phyloP scores from a whole-genome alignment of 2,329 filamentous ascomycete species.

The Cordyceps fumosorosea region DNA sequence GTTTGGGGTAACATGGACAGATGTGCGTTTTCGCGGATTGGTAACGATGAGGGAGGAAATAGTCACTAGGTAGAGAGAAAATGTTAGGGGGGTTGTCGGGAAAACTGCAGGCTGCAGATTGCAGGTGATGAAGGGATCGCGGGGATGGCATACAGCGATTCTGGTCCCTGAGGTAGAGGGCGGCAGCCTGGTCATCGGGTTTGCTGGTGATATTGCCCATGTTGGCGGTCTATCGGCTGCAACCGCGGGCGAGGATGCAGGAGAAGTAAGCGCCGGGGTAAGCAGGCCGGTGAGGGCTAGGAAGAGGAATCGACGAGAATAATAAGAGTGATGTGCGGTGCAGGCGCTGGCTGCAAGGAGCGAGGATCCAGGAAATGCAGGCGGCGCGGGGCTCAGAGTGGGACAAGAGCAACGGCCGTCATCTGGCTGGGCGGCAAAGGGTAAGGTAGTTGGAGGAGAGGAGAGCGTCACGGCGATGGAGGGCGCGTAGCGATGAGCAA shows the following conservation, averaged over 20 bases:
- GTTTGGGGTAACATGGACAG: slow-evolving; percentile 77
- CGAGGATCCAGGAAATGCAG: slow-evolving; percentile 11
- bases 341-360: neutral
- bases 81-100: neutral
- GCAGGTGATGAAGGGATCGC: slow-evolving; percentile 16
- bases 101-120: neutral
- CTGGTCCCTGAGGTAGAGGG: slow-evolving; percentile 85
- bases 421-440: slow-evolving; percentile 17
- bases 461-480: slow-evolving; percentile 8
- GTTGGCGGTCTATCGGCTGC: slow-evolving; percentile 28
- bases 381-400: slow-evolving; percentile 21
- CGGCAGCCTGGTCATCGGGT: slow-evolving; percentile 67
- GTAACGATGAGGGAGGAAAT: slow-evolving; percentile 78
- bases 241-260: slow-evolving; percentile 2
- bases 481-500: slow-evolving; percentile 17
- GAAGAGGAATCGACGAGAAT: neutral
- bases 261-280: neutral
- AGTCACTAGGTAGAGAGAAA: slow-evolving; percentile 54
- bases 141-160: slow-evolving; percentile 64
- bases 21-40: slow-evolving; percentile 68
- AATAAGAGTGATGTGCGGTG: neutral
- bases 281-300: neutral
- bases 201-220: slow-evolving; percentile 94
- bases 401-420: slow-evolving; percentile 18
- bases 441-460: neutral